Evolutionary conservation across 106 monocot genomes (phyloP), one percentile per base, ranked within the genome.

Genomic region (Phalaenopsis equestris): DNA sequence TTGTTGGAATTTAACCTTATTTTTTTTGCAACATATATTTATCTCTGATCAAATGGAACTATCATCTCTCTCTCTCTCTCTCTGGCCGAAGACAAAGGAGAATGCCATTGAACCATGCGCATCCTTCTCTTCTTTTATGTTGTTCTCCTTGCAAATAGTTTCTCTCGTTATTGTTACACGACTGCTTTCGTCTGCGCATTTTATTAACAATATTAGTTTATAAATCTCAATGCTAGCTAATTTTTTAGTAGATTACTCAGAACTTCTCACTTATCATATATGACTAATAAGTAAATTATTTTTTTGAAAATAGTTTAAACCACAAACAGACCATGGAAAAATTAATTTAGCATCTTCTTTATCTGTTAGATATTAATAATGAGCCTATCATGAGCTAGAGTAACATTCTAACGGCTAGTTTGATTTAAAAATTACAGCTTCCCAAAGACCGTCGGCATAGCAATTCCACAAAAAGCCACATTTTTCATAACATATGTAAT

Each of bases 401-500:
- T 72, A 21, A 17, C 18, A 17, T 81, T 24, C 70, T 39, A 8
- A n/a, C 39, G 70, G n/a, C 38, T 4, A 10, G 2, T 74, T 45
- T 21, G 8, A 74, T 19, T 1, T 74, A 7, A 74, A 74, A 74
- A 39, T 77, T 30, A 47, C 75, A 90, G 90, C 23, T 86, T 90
- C 78, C 88, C 90, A 72, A 81, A 47, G 67, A 88, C 84, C 42
- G 86, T 90, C n/a, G 90, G 90, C 70, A 79, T 48, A 76, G 56
- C 90, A 38, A 88, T 88, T 42, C 88, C 88, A 15, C 82, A 83
- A 81, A 90, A 85, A 76, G 90, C 90, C 58, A 90, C 90, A 18
- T 87, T 90, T 57, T 88, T 88, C 73, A 88, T 88, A 79, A 85
- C 87, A n/a, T 88, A 82, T 77, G 67, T 81, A 21, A 88, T 88